Percentiles rank a stretch among this genome's conserved stretches.
Conservation (phyloP, 371 early-diverging fungal species). For the Gilbertella persicaria region DNA sequence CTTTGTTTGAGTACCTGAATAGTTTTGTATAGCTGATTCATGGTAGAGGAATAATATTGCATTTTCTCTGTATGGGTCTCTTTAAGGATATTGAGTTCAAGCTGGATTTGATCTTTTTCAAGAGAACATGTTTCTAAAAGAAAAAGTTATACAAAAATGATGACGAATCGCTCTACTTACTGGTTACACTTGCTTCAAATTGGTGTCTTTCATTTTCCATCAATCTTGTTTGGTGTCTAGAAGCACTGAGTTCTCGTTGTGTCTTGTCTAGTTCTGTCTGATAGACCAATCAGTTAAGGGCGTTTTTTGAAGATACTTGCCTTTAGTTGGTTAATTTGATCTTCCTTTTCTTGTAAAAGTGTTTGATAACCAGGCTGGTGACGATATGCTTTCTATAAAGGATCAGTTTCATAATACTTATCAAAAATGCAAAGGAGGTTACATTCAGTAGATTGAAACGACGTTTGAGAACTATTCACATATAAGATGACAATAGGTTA, state of each 20-base stretch:
- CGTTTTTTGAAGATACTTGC: conserved; percentile 2
- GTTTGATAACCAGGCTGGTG: conserved; percentile 4
- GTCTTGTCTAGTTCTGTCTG: conserved; percentile 13
- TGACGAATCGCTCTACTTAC: conserved; percentile 11
- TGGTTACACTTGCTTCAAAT: conserved; percentile 32
- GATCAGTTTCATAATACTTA: conserved; percentile 1
- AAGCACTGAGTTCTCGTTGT: conserved; percentile 19
- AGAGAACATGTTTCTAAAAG: conserved; percentile 34
- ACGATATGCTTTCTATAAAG: not conserved
- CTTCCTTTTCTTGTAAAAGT: conserved; percentile 26
- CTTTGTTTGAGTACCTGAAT: conserved; percentile 20
- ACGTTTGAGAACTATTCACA: conserved; percentile 11
- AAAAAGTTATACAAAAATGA: not conserved
- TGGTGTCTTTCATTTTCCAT: conserved; percentile 38
- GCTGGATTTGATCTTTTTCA: conserved; percentile 27
- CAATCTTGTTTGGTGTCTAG: conserved; percentile 32
- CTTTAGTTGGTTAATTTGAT: conserved; percentile 15
- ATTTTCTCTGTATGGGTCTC: conserved; percentile 37
- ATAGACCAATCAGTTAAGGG: not conserved
- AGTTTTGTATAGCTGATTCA: conserved; percentile 28
- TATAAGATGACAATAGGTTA: not conserved
- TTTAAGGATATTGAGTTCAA: conserved; percentile 36
- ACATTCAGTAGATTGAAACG: conserved; percentile 14
- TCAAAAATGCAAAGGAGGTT: no score
- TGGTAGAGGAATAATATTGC: conserved; percentile 26